Percentiles rank a stretch among this genome's conserved stretches.
Conservation (phyloP, 2,329 filamentous ascomycete genomes). For the Diaporthe helianthi region DNA sequence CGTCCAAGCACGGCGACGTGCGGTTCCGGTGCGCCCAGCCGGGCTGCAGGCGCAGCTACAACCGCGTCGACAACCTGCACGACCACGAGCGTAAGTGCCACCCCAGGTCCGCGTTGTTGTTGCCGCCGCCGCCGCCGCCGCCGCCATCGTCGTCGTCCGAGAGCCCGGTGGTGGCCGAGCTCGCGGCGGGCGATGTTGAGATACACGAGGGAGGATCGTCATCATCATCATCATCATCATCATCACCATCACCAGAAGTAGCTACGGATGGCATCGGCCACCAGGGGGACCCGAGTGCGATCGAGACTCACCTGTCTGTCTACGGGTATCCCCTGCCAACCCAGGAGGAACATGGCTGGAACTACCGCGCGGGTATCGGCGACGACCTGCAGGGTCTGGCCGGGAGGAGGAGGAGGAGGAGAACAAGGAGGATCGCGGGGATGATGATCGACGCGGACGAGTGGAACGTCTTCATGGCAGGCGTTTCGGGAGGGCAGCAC, state of each 20-base stretch:
- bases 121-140: not conserved
- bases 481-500: slow-evolving; percentile 4
- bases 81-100: slow-evolving; percentile 9
- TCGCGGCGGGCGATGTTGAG: not conserved
- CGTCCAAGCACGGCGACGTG: not conserved
- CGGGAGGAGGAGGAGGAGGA: not conserved
- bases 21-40: not conserved
- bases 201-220: not conserved
- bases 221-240: too few species aligned
- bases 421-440: not conserved
- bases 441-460: not conserved
- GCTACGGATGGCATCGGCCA: not conserved
- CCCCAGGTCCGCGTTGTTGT: too few species aligned
- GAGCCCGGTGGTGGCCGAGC: not conserved
- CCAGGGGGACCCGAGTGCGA: not conserved
- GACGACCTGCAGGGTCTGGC: not conserved
- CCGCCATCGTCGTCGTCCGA: too few species aligned
- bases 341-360: not conserved
- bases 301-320: not conserved
- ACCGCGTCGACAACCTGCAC: slow-evolving; percentile 22
- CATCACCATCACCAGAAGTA: too few species aligned
- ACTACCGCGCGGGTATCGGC: not conserved
- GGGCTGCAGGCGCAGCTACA: not conserved
- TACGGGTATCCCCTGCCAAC: not conserved
- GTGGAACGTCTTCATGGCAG: not conserved